A percentile compares a stretch with the other conserved stretches of the same genome.
phyloP scores from a whole-genome alignment of 768 basidiomycete genomes.

The Lyophyllum shimeji region DNA sequence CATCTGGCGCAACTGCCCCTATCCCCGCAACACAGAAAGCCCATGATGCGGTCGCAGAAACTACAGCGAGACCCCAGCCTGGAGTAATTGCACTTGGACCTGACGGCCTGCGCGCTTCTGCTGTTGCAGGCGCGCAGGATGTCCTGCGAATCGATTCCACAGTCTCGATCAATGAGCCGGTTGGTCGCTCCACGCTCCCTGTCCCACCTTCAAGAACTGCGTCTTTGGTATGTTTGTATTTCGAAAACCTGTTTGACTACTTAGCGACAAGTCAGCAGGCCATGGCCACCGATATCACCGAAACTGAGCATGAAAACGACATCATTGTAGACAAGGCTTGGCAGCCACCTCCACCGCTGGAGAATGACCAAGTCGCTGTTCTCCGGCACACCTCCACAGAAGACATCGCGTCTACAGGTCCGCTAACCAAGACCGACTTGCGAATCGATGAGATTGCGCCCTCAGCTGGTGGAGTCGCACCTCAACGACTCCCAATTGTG shows the following conservation, averaged over 20 bases:
- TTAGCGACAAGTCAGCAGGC: not conserved
- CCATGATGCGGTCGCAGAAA: not conserved
- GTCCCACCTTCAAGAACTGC: not conserved
- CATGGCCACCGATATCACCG: not conserved
- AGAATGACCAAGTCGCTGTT: not conserved
- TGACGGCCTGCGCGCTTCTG: not conserved
- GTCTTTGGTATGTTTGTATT: conserved; percentile 1
- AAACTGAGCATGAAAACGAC: not conserved
- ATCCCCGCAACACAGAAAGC: not conserved
- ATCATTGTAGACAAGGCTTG: not conserved
- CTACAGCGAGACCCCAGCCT: not conserved
- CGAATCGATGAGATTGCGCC: not conserved
- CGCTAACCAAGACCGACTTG: not conserved
- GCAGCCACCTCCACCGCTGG: not conserved
- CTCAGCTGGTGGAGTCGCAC: not conserved
- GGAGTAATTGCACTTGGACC: conserved; percentile 3
- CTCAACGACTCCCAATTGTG: not conserved
- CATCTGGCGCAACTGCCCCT: not conserved
- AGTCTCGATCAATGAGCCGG: not conserved
- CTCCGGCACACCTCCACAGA: not conserved
- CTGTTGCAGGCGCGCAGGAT: not conserved
- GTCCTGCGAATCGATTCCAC: not conserved
- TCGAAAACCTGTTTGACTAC: not conserved
- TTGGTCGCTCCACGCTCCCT: not conserved
- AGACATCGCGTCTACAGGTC: not conserved